Base-by-base conservation (phyloP, 495 filamentous ascomycete species). In the Lophiostoma macrostomum region DNA sequence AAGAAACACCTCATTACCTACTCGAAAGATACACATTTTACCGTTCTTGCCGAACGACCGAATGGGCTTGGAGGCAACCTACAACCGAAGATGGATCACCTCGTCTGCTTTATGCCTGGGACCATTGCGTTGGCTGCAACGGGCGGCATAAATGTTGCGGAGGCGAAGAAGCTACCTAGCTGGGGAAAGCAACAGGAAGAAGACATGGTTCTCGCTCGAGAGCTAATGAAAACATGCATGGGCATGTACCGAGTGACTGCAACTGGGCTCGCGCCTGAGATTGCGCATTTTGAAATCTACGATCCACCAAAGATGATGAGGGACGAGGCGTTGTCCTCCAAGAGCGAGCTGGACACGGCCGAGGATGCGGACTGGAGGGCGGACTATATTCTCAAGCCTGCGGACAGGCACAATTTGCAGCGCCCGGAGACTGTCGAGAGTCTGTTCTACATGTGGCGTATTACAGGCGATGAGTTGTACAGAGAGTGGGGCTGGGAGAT, bases 401-500 rank as follows among this genome's bases (percentile, higher is more conserved):
- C 78, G 19, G 93, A 99, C 70, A 69, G 72, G 3, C 93, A 96
- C 70, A 99, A 99, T 65, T 75, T 97, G n/a, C 93, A 96, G 72
- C 80, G 93, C 22, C 93, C 93, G 4, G 94, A 97, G 69, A 96
- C 93, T 0, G 82, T 96, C 35, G 93, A 97, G 69, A 91, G 86
- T 46, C 74, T 99, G 40, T 90, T 97, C 68, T 93, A 97, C 71
- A 94, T 99, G 90, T 99, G 91, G 85, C 84, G 93, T 45, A 91
- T 99, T 66, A 99, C 93, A 14, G 90, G 88, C 24, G 91, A 99
- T 51, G 75, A 79, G 22, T 88, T 80, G 56, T 99, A 99, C 68
- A 81, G 93, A 12, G 79, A 96, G 55, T 97, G 93, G 93, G 93
- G 94, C 6, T 99, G 93, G 93, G 83, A 94, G 56, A 97, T 97